A percentile compares a stretch with the other conserved stretches of the same genome.
phyloP scores from a whole-genome alignment of 148 eudicot species.

The Bassia scoparia region DNA sequence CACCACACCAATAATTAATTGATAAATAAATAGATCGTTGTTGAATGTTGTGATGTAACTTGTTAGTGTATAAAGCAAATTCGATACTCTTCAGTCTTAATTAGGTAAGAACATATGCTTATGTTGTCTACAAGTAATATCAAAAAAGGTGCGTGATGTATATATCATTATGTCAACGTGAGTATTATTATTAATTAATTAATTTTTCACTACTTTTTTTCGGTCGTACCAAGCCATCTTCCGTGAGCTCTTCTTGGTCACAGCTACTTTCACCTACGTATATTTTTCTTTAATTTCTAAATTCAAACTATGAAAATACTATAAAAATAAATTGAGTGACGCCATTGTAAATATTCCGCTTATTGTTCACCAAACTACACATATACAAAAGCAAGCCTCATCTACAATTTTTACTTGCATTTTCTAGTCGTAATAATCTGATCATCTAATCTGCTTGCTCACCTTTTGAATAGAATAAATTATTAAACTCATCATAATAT shows the following conservation, averaged over 20 bases:
- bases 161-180: background rate
- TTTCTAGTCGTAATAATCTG: too few relatives aligned
- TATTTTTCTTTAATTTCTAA: too few relatives aligned
- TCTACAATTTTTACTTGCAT: background rate
- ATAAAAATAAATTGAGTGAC: background rate
- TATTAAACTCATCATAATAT: too few relatives aligned
- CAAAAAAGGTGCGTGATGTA: background rate
- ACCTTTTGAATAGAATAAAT: too few relatives aligned
- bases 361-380: slow-evolving; percentile 18
- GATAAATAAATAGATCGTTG: too few relatives aligned
- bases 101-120: background rate
- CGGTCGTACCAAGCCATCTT: slow-evolving; percentile 1
- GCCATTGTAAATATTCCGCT: background rate
- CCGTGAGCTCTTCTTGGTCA: slow-evolving; percentile 2
- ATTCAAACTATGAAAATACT: too few relatives aligned
- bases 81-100: too few relatives aligned
- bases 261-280: slow-evolving; percentile 13
- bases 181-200: background rate
- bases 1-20: too few relatives aligned
- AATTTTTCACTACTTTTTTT: background rate
- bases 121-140: background rate
- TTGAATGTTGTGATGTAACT: too few relatives aligned
- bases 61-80: too few relatives aligned
- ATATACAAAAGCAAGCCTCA: background rate
- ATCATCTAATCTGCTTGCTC: too few relatives aligned